These are phyloP conservation scores for Lactifluus volemus DNA, from an alignment of 768 basidiomycete genomes.

Conservation along the genomic window DNA sequence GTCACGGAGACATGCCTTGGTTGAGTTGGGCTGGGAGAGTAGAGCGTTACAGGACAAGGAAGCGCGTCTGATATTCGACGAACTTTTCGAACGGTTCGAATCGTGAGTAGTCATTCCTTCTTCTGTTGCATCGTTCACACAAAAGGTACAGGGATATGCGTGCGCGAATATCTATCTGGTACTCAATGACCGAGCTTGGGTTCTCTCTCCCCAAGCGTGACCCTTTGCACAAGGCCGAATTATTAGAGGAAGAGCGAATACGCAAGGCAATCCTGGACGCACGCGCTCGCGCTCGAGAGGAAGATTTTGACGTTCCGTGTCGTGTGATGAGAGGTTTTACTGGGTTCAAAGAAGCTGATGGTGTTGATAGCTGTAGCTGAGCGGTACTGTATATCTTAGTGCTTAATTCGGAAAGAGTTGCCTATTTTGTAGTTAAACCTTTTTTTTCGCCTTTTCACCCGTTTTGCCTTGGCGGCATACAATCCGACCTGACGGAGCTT, in stretches of 20 bases:
- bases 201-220: constrained; percentile 54
- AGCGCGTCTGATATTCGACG: constrained; percentile 13
- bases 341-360: constrained; percentile 38
- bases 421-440: neutral
- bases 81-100: constrained; percentile 15
- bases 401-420: constrained; percentile 7
- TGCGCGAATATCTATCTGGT: constrained; percentile 54
- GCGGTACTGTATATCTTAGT: neutral
- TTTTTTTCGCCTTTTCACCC: neutral
- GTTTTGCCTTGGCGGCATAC: neutral
- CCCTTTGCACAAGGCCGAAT: constrained; percentile 57
- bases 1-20: constrained; percentile 44
- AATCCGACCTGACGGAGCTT: neutral
- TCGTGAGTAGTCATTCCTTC: constrained; percentile 10
- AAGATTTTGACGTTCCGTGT: constrained; percentile 43
- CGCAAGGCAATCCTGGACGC: constrained; percentile 55
- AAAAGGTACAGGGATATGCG: constrained; percentile 48
- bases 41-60: constrained; percentile 13
- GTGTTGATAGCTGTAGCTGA: constrained; percentile 4
- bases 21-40: constrained; percentile 61
- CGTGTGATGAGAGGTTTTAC: constrained; percentile 53
- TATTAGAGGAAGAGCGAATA: constrained; percentile 56
- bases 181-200: constrained; percentile 47
- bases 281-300: constrained; percentile 38
- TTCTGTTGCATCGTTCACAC: neutral